A percentile compares a stretch with the other conserved stretches of the same genome.
These are phyloP conservation scores for Phaffomyces thermotolerans DNA, from an alignment of 805 yeast species.

Conservation along the genomic window DNA sequence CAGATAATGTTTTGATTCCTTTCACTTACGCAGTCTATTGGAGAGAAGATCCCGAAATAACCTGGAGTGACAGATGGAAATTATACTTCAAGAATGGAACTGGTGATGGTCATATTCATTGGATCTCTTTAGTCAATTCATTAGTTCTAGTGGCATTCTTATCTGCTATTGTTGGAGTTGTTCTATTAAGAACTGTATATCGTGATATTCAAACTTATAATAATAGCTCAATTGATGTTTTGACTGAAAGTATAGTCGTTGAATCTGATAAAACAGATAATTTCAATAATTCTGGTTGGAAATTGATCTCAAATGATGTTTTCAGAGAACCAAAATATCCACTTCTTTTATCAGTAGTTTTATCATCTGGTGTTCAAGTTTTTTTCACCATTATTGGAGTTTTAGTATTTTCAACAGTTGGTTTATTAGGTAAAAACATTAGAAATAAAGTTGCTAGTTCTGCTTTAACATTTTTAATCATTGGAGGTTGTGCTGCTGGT, in stretches of 20 bases:
- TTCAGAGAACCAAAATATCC: constrained; percentile 44
- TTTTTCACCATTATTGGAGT: constrained; percentile 59
- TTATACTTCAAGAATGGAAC: constrained; percentile 54
- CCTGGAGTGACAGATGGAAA: constrained; percentile 68
- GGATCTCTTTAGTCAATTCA: constrained; percentile 72
- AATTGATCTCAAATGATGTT: constrained; percentile 45
- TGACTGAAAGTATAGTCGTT: constrained; percentile 18
- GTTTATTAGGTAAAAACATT: constrained; percentile 54
- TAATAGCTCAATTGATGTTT: constrained; percentile 20
- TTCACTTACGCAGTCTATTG: constrained; percentile 84
- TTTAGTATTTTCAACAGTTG: constrained; percentile 48
- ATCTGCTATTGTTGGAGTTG: constrained; percentile 57
- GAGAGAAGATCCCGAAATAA: constrained; percentile 68
- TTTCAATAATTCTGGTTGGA: constrained; percentile 41
- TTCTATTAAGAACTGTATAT: constrained; percentile 48
- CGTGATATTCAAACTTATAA: constrained; percentile 38
- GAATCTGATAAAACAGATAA: constrained; percentile 23
- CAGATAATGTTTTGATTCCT: constrained; percentile 45
- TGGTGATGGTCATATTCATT: constrained; percentile 51
- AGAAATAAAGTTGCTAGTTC: constrained; percentile 62
- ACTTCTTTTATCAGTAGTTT: constrained; percentile 44
- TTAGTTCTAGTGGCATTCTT: constrained; percentile 54
- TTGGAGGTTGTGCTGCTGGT: constrained; percentile 72
- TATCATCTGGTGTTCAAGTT: constrained; percentile 72
- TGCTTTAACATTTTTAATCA: constrained; percentile 50